Base-by-base conservation (phyloP, 371 early-diverging fungal species). In the Apophysomyces ossiformis region DNA sequence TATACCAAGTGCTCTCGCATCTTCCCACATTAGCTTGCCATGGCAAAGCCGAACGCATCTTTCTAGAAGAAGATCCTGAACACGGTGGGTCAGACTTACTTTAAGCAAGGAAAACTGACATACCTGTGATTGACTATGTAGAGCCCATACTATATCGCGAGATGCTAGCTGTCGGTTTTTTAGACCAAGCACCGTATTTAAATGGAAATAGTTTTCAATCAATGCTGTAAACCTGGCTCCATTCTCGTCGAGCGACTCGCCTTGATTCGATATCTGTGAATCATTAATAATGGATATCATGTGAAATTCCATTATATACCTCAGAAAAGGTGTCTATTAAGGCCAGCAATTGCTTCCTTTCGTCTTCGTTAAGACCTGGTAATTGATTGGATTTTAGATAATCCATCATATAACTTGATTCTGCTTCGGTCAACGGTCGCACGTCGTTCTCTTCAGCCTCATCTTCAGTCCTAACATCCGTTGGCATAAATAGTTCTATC, bases 91-190 rank as follows among this genome's bases (percentile, higher is more conserved):
- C n/a, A 12, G 13, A 26, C 2, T 26, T 26, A 26, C 8, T 41
- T 41, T 41, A 1, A 41, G 41, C 13, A 13, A 8, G 21, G 16
- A 47, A 18, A 21, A 11, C 9, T 50, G 3, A 2, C 18, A 64
- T 64, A 85, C 90, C 85, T 97, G 96, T 3, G 95, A 95, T 70
- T 93, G 92, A 77, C 95, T 94, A 68, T 92, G 92, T 47, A 90
- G 84, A 0, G 94, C 97, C 95, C 95, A 97, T 16, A 84, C 78
- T 50, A 91, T 86, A 64, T 96, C 96, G 21, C 93, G 78, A 16
- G 89, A 84, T 13, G 80, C 72, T 36, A 97, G 70, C 60, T 79
- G 76, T 2, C 60, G 50, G 37, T 77, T 72, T n/a, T 69, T 67
- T 63, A 77, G 74, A 18, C 61, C 69, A 39, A 78, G 69, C 21